phyloP scores from a whole-genome alignment of 306 rosid species.

The Sindora glabra region DNA sequence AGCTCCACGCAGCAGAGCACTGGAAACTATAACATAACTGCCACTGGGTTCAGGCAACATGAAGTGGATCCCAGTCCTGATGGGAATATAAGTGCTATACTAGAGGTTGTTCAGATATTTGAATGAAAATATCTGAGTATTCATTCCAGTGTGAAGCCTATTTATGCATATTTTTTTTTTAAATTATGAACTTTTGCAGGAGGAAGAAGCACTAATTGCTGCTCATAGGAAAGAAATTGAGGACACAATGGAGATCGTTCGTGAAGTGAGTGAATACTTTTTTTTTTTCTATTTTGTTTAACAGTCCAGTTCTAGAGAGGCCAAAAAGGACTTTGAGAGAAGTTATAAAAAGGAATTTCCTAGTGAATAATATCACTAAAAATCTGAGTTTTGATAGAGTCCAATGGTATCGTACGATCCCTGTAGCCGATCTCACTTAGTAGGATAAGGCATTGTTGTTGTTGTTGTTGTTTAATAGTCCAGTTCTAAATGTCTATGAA shows the following conservation, averaged over 20 bases:
- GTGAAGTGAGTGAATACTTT: constrained; percentile 63
- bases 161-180: constrained; percentile 13
- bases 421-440: too few species aligned
- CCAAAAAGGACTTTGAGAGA: too few species aligned
- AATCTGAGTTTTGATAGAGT: too few species aligned
- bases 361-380: too few species aligned
- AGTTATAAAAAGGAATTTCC: too few species aligned
- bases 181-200: constrained; percentile 42
- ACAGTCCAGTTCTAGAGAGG: too few species aligned
- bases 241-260: constrained; percentile 98
- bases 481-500: too few species aligned
- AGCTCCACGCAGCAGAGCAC: constrained; percentile 49
- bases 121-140: background rate
- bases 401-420: too few species aligned
- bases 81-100: constrained; percentile 70
- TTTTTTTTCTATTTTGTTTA: too few species aligned
- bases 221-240: constrained; percentile 97
- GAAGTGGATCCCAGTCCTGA: constrained; percentile 55
- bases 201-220: constrained; percentile 89
- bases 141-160: constrained; percentile 2
- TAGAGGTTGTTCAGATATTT: constrained; percentile 58
- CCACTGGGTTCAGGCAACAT: constrained; percentile 38
- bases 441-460: too few species aligned
- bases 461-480: too few species aligned
- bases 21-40: constrained; percentile 32